A percentile compares a stretch with the other conserved stretches of the same genome.
These are phyloP conservation scores for Cryptomeria japonica DNA, from an alignment of 75 land plant genomes.

Conservation along the genomic window DNA sequence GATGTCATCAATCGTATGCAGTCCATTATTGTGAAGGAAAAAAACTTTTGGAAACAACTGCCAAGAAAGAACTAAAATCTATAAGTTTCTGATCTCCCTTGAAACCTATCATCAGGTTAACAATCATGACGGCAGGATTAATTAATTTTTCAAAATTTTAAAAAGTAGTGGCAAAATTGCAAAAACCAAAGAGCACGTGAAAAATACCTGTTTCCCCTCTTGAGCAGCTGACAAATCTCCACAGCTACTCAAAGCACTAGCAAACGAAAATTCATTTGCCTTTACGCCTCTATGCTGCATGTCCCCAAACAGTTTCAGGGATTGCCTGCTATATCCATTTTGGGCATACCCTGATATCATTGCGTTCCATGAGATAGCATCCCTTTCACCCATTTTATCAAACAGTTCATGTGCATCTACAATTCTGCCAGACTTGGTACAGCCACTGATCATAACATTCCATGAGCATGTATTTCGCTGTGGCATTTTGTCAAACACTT, in stretches of 20 bases:
- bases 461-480: conserved; percentile 26
- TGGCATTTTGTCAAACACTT: conserved; percentile 30
- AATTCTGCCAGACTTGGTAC: not conserved
- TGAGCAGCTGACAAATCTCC: conserved; percentile 15
- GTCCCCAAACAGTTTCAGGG: not conserved
- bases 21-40: too few species aligned
- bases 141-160: not conserved
- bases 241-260: conserved; percentile 15
- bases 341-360: conserved; percentile 13
- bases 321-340: not conserved
- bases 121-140: not conserved
- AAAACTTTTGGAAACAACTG: not conserved
- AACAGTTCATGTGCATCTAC: not conserved
- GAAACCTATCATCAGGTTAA: not conserved
- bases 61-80: not conserved
- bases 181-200: not conserved
- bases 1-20: too few species aligned
- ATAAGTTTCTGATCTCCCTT: not conserved
- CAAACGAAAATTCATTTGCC: conserved; percentile 11
- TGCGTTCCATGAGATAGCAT: conserved; percentile 10
- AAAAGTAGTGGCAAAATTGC: not conserved
- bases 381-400: conserved; percentile 5
- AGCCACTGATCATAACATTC: conserved; percentile 46
- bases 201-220: conserved; percentile 14
- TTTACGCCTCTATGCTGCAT: conserved; percentile 2